Conservation (phyloP, 805 yeast genomes). For the Pichia insulana region DNA sequence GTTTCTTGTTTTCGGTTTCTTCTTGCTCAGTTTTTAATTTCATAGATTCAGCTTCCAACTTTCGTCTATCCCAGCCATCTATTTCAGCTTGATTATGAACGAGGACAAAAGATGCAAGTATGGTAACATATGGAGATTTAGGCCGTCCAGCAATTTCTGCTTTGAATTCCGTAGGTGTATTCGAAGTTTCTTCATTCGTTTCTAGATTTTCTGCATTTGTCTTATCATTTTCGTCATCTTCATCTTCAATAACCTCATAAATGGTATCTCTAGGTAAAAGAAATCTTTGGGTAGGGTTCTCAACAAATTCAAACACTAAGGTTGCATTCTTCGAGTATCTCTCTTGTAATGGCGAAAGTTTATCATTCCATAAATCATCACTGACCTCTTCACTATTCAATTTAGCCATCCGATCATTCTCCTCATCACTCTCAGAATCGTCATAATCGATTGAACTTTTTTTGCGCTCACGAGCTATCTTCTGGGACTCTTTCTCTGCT, state of each 20-base stretch:
- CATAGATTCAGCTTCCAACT: slow-evolving; percentile 25
- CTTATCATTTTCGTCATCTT: slow-evolving; percentile 12
- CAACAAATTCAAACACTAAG: slow-evolving; percentile 76
- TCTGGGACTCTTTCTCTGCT: slow-evolving; percentile 18
- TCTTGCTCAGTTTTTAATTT: slow-evolving; percentile 18
- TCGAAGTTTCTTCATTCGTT: neutral
- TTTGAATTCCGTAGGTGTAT: slow-evolving; percentile 16
- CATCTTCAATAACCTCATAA: slow-evolving; percentile 43
- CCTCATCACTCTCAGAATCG: slow-evolving; percentile 10
- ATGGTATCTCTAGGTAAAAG: slow-evolving; percentile 70
- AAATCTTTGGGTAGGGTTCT: slow-evolving; percentile 67
- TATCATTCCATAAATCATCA: slow-evolving; percentile 38
- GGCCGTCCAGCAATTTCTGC: slow-evolving; percentile 5
- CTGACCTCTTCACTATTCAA: slow-evolving; percentile 11
- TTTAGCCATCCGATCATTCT: slow-evolving; percentile 11
- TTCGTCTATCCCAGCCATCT: slow-evolving; percentile 34
- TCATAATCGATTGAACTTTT: slow-evolving; percentile 9
- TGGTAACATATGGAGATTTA: slow-evolving; percentile 28
- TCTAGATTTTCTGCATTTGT: slow-evolving; percentile 11
- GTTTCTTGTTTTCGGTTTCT: slow-evolving; percentile 14
- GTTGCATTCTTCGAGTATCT: slow-evolving; percentile 61
- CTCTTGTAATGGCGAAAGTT: slow-evolving; percentile 70
- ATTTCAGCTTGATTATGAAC: slow-evolving; percentile 43
- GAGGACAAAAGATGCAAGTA: slow-evolving; percentile 40
- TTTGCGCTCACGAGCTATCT: slow-evolving; percentile 15